A percentile compares a stretch with the other conserved stretches of the same genome.
Evolutionary conservation across 805 yeast species (phyloP).

Genomic region (Nakazawaea ambrosiae): DNA sequence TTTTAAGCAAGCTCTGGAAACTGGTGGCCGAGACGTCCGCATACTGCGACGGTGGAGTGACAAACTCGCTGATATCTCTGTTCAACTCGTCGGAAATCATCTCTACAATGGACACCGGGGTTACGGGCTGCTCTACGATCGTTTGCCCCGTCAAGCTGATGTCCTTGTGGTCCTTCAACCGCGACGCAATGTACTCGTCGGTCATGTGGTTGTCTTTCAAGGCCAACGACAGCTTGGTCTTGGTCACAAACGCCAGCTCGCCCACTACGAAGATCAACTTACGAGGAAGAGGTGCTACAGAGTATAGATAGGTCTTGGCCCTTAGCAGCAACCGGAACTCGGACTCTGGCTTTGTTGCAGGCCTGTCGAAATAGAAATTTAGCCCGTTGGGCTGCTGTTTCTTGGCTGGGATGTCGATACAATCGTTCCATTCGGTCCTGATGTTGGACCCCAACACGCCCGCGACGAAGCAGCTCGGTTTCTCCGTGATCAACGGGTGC

Average conservation of each 20-base stretch:
- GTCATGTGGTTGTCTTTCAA: conserved; percentile 24
- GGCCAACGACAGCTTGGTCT: conserved; percentile 5
- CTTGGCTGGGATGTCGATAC: conserved; percentile 22
- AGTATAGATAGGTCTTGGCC: conserved; percentile 34
- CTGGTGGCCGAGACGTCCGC: conserved; percentile 15
- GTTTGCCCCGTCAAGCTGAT: conserved; percentile 19
- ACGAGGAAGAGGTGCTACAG: conserved; percentile 38
- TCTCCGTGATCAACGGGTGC: conserved; percentile 29
- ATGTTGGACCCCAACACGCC: conserved; percentile 34
- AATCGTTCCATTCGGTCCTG: conserved; percentile 33
- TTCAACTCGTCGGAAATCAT: conserved; percentile 21
- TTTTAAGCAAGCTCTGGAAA: conserved; percentile 20
- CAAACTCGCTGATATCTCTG: conserved; percentile 22
- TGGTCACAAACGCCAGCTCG: conserved; percentile 31
- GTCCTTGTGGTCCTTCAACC: conserved; percentile 13
- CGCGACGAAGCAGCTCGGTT: conserved; percentile 35
- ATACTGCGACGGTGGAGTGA: conserved; percentile 15
- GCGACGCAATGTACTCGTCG: conserved; percentile 24
- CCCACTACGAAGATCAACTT: conserved; percentile 33
- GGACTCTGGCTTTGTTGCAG: conserved; percentile 26
- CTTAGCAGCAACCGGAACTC: conserved; percentile 30
- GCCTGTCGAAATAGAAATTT: conserved; percentile 18
- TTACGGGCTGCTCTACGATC: conserved; percentile 23
- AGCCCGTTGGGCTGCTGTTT: conserved; percentile 12
- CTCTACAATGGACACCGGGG: conserved; percentile 18